Evolutionary conservation across 495 filamentous ascomycete genomes (phyloP).

Genomic region (Aspergillus avenaceus): DNA sequence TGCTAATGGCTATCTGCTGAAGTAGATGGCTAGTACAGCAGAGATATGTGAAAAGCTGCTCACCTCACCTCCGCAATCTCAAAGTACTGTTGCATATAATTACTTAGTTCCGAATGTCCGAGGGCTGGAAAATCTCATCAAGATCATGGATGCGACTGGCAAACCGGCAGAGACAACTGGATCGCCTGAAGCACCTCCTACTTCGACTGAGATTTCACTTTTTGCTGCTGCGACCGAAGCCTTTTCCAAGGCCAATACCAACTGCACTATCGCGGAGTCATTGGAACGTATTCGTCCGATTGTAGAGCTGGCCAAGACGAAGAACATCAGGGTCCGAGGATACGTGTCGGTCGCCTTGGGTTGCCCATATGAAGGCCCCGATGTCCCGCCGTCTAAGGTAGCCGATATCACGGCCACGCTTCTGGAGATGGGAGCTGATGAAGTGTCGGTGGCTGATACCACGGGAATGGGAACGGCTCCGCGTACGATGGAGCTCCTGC

Average conservation of each 20-base stretch:
- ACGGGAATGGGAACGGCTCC: slow-evolving; percentile 95
- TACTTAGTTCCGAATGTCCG: slow-evolving; percentile 89
- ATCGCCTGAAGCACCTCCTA: slow-evolving; percentile 24
- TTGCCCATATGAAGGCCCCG: slow-evolving; percentile 89
- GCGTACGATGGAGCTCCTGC: slow-evolving; percentile 65
- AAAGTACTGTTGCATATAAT: slow-evolving; percentile 74
- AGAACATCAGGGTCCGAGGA: slow-evolving; percentile 73
- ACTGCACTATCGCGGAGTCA: slow-evolving; percentile 80
- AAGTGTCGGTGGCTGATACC: slow-evolving; percentile 91
- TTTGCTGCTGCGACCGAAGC: slow-evolving; percentile 90
- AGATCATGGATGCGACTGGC: slow-evolving; percentile 38
- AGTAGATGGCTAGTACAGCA: slow-evolving; percentile 85
- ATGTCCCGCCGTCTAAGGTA: slow-evolving; percentile 72
- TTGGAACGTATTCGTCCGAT: slow-evolving; percentile 73
- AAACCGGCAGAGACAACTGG: slow-evolving; percentile 38
- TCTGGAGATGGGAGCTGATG: slow-evolving; percentile 93
- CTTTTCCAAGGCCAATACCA: slow-evolving; percentile 89
- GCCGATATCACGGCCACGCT: slow-evolving; percentile 77
- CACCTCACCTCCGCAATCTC: slow-evolving; percentile 50
- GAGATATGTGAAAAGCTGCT: slow-evolving; percentile 77
- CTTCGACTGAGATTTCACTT: slow-evolving; percentile 73
- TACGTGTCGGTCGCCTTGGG: slow-evolving; percentile 95
- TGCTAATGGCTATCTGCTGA: not conserved
- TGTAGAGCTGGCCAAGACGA: slow-evolving; percentile 65
- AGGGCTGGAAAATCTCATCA: slow-evolving; percentile 61